Evolutionary conservation across 768 basidiomycete genomes (phyloP).

Genomic region (Lactarius vividus): DNA sequence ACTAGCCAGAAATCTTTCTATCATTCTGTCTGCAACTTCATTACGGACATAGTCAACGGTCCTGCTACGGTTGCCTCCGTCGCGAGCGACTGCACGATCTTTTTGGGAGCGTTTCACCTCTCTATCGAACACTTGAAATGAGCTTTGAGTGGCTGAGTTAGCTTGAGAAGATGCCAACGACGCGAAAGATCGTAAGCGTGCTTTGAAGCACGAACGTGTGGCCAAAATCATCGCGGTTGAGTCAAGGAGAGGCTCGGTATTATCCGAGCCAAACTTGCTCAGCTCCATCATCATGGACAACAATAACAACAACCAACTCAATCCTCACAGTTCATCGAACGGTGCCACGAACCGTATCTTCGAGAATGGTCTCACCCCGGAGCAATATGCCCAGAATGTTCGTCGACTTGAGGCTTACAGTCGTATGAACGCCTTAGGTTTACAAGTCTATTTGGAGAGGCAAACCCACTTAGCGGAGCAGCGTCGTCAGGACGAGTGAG

Average conservation of each 20-base stretch:
- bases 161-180: conserved; percentile 46
- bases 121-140: conserved; percentile 88
- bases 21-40: conserved; percentile 86
- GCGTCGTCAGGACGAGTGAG: conserved; percentile 23
- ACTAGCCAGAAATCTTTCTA: conserved; percentile 82
- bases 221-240: background rate
- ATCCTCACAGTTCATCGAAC: background rate
- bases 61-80: conserved; percentile 59
- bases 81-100: conserved; percentile 62
- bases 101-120: conserved; percentile 72
- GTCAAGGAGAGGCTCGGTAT: background rate
- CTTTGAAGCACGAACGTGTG: background rate
- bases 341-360: background rate
- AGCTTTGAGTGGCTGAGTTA: conserved; percentile 49
- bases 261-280: background rate
- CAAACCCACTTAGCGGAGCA: conserved; percentile 14
- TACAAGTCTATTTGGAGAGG: conserved; percentile 20
- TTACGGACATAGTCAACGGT: conserved; percentile 90
- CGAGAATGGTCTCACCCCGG: conserved; percentile 19
- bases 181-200: conserved; percentile 41
- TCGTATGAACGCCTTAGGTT: conserved; percentile 19
- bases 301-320: conserved; percentile 9
- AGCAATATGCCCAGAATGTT: conserved; percentile 21
- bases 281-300: conserved; percentile 14
- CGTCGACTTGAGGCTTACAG: conserved; percentile 19